Evolutionary conservation across 257 asterid genomes (phyloP).

Genomic region (Mitragyna speciosa): DNA sequence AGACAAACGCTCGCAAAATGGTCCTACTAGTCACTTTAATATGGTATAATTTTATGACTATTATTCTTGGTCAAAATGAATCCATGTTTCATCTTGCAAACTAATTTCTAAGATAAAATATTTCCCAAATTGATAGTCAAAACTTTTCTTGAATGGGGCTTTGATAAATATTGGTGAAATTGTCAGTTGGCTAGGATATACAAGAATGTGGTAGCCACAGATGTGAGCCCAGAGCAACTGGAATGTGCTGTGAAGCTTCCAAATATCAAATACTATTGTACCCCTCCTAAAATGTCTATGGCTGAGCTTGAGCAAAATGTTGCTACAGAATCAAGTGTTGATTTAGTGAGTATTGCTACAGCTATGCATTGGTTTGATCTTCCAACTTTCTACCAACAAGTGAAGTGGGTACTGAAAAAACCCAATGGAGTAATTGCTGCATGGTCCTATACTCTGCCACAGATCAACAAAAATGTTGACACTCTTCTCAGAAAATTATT

Average conservation of each 20-base stretch:
- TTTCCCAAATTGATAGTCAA: background rate
- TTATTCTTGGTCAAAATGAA: no score
- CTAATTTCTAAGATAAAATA: background rate
- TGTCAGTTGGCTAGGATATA: constrained; percentile 53
- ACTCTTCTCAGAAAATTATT: constrained; percentile 27
- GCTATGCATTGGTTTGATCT: constrained; percentile 82
- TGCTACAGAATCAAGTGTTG: constrained; percentile 45
- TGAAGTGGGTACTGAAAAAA: constrained; percentile 50
- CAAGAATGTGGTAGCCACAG: constrained; percentile 64
- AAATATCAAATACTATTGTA: constrained; percentile 56
- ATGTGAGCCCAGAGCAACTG: constrained; percentile 64
- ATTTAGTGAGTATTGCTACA: constrained; percentile 55
- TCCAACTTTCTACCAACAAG: constrained; percentile 58
- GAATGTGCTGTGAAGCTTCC: constrained; percentile 53
- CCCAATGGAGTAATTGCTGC: constrained; percentile 73
- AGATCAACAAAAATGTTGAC: constrained; percentile 44
- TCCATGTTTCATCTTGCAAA: no score
- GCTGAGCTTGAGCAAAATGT: constrained; percentile 39
- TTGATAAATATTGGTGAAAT: no score
- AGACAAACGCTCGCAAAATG: no score
- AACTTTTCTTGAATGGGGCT: background rate
- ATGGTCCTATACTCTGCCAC: constrained; percentile 61
- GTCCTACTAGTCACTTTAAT: no score
- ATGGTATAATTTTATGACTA: no score
- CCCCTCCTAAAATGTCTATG: constrained; percentile 51